These are phyloP conservation scores for Salvia hispanica DNA, from an alignment of 257 asterid genomes.

Conservation along the genomic window DNA sequence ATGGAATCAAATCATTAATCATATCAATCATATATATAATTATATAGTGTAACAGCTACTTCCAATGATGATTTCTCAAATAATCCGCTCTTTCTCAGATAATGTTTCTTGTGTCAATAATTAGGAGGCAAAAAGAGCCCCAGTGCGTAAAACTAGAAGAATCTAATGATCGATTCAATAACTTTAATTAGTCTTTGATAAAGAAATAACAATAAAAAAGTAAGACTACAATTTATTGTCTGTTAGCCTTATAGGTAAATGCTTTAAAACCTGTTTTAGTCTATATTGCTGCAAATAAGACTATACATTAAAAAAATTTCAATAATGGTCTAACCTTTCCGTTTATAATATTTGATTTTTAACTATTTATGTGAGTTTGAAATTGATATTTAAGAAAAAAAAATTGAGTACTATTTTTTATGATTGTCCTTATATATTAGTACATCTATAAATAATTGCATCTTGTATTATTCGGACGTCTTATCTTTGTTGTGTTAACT, in stretches of 20 bases:
- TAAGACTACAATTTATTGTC: background rate
- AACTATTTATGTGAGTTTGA: no score
- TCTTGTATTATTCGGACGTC: no score
- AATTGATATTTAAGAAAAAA: no score
- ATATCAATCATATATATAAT: conserved; percentile 25
- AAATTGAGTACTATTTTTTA: no score
- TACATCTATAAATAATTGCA: no score
- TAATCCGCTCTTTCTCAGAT: conserved; percentile 1
- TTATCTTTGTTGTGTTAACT: no score
- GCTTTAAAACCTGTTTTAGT: no score
- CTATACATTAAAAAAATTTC: no score
- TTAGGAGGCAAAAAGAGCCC: conserved; percentile 11
- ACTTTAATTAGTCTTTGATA: background rate
- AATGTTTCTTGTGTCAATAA: conserved; percentile 6
- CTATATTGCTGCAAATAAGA: no score
- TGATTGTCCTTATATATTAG: no score
- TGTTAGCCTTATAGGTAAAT: background rate
- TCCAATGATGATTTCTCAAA: conserved; percentile 28
- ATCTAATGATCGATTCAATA: conserved; percentile 20
- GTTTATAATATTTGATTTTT: no score
- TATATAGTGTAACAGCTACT: conserved; percentile 23
- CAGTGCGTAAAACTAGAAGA: background rate
- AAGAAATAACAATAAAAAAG: background rate
- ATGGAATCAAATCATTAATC: conserved; percentile 27
- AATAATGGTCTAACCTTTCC: no score